Evolutionary conservation across 768 basidiomycete genomes (phyloP), one percentile per base, ranked within the genome.

Genomic region (Collybiopsis confluens): DNA sequence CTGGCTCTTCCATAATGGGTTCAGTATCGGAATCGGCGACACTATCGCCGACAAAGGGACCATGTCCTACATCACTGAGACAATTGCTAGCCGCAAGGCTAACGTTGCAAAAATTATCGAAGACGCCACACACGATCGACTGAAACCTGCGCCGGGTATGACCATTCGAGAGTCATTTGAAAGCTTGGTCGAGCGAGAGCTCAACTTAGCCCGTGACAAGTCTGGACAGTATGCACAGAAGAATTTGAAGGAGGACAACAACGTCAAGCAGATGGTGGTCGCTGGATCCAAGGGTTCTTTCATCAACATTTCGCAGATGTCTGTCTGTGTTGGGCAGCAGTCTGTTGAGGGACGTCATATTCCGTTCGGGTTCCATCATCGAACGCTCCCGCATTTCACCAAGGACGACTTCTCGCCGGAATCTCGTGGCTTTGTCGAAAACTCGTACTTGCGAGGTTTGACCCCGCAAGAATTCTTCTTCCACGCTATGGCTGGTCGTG

Each of bases 241-340:
- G 73, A 88, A 88, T 65, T 76, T 98, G 80, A 98, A 98, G 79
- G 92, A 92, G 68, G 95, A 97, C 73, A 98, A 99, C 78, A 98
- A 98, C 62, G 95, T 98, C 75, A 99, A 98, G 79, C 97, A 98
- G 81, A 99, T 99, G 97, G 96, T 98, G 65, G 92, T 96, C 5
- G 95, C 97, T 10, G 97, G 97, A 23, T 97, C 97, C 11, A 98
- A 99, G 72, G 94, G 95, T 70, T 94, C 94, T 0, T 95, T 93
- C 78, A 99, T 98, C 80, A 99, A 99, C 71, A 98, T 99, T 64
- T 98, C 97, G 10, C 97, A 99, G 73, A 98, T 98, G 97, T 96
- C 96, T 16, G 95, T 95, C 54, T 94, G 94, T 77, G 97, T 99
- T 38, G 97, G 97, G 23, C 97, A 98, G 71, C 96, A 98, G 73